Evolutionary conservation across 1,284 basidiomycete genomes (phyloP).

Genomic region (Boletus smithii): DNA sequence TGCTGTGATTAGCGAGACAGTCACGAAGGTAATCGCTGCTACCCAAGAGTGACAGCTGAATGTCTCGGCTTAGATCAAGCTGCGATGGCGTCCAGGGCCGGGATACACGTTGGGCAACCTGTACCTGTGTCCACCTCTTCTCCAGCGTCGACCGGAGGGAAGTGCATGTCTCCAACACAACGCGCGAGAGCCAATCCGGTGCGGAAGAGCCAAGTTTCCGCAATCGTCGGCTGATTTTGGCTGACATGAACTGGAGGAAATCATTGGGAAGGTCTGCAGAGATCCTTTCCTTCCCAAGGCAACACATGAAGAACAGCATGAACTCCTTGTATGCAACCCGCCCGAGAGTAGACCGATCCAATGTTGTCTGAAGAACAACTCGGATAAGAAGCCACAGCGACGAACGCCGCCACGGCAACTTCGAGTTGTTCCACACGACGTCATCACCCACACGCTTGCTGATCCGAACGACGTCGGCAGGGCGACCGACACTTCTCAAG

Average conservation of each 20-base stretch:
- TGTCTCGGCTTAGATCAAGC: conserved; percentile 29
- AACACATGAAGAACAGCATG: conserved; percentile 39
- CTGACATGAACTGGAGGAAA: too few relatives aligned
- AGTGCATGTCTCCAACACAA: background rate
- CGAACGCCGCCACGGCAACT: conserved; percentile 37
- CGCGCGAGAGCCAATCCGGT: conserved; percentile 9
- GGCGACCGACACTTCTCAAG: too few relatives aligned
- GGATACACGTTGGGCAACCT: conserved; percentile 13
- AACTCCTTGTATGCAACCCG: conserved; percentile 45
- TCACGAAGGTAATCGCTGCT: conserved; percentile 24
- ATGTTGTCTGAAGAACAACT: conserved; percentile 41
- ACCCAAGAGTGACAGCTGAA: conserved; percentile 28
- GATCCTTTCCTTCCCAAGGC: conserved; percentile 28
- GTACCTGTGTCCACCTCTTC: conserved; percentile 10
- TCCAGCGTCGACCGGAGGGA: conserved; percentile 7
- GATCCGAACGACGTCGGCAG: conserved; percentile 17
- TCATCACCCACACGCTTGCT: too few relatives aligned
- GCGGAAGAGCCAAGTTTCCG: conserved; percentile 32
- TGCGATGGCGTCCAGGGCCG: conserved; percentile 23
- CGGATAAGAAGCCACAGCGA: conserved; percentile 38
- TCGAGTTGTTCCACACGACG: conserved; percentile 21
- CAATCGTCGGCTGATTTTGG: too few relatives aligned
- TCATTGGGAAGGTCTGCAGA: conserved; percentile 28
- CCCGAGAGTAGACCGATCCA: conserved; percentile 21
- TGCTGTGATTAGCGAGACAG: background rate